Base-by-base conservation (phyloP, 176 grass and related monocot species). In the Thalia dealbata region DNA sequence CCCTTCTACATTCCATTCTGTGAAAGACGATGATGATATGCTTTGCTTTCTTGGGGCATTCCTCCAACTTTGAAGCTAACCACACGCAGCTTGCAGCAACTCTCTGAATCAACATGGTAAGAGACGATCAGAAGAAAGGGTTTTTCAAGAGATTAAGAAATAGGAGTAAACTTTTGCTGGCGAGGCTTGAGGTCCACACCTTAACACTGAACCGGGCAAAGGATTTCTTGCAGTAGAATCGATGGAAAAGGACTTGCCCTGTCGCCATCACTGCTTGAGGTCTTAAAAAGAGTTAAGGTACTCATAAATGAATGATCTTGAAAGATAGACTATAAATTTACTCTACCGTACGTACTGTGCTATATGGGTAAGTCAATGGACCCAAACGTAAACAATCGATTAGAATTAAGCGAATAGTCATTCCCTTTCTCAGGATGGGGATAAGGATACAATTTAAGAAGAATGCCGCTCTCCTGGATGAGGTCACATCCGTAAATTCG, bases 191-290 rank as follows among this genome's bases (percentile, higher is more conserved):
- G 16, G 64, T 14, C n/a, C 68, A 45, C 73, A 92, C 95, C 80
- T 92, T 88, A 44, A 79, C 95, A 72, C 95, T 97, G 60, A 97
- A 97, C 27, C 87, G 69, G 64, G 86, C 87, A 81, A 99, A 99
- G 48, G 90, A 99, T 72, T 99, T 99, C 64, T 93, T 99, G 79
- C 90, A 93, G 76, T 84, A 99, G 83, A 93, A 99, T 3, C 87
- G 87, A 79, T 93, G 95, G 46, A 93, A 93, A n/a, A 99, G 64
- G 56, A 99, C 90, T 73, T 99, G 87, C 11, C 83, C 95, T 27
- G 90, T 97, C 21, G 87, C 95, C 95, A 97, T 92, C 67, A 97
- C 95, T 15, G 83, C 95, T 81, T 99, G 90, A 50, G 90, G 95
- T 69, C 90, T 92, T 84, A 74, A 50, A n/a, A 64, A 30, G 30